phyloP scores from a whole-genome alignment of 2,329 filamentous ascomycete genomes.

The Metarhizium humberi region DNA sequence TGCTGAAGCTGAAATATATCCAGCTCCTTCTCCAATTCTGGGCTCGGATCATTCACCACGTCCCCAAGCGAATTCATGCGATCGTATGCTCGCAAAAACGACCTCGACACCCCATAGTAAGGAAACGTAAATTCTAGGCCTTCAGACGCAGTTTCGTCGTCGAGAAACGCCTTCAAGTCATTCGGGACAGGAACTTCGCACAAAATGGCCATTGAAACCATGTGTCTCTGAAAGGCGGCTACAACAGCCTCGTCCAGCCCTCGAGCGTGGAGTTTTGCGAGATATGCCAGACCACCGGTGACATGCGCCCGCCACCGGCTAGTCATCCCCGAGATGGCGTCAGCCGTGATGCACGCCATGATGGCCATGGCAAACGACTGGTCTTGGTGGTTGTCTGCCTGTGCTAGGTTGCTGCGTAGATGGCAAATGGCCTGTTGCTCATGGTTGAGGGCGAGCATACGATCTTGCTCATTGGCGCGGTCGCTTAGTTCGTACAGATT shows the following conservation, averaged over 20 bases:
- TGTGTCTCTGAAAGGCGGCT: slow-evolving; percentile 12
- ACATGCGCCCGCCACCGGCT: slow-evolving; percentile 15
- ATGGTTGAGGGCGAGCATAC: slow-evolving; percentile 11
- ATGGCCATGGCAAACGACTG: slow-evolving; percentile 31
- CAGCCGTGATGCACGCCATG: slow-evolving; percentile 24
- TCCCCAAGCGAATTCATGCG: slow-evolving; percentile 12
- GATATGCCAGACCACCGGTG: slow-evolving; percentile 14
- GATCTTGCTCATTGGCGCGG: slow-evolving; percentile 8
- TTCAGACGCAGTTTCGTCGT: slow-evolving; percentile 1
- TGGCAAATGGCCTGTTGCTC: slow-evolving; percentile 15
- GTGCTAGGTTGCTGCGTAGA: slow-evolving; percentile 12
- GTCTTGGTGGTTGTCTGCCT: slow-evolving; percentile 12
- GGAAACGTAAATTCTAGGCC: slow-evolving; percentile 13
- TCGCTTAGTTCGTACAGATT: slow-evolving; percentile 29
- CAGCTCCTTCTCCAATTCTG: slow-evolving; percentile 10
- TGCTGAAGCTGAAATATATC: slow-evolving; percentile 22
- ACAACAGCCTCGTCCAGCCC: slow-evolving; percentile 8
- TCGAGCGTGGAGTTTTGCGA: slow-evolving; percentile 7
- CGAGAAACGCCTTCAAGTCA: slow-evolving; percentile 11
- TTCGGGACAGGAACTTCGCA: slow-evolving; percentile 11
- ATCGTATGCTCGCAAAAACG: slow-evolving; percentile 10
- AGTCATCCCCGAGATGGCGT: slow-evolving; percentile 16
- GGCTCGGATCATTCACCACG: slow-evolving; percentile 4
- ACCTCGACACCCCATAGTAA: slow-evolving; percentile 13
- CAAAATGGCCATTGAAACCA: slow-evolving; percentile 15